These are phyloP conservation scores for Smallanthus sonchifolius DNA, from an alignment of 129 eudicot species.

Conservation along the genomic window DNA sequence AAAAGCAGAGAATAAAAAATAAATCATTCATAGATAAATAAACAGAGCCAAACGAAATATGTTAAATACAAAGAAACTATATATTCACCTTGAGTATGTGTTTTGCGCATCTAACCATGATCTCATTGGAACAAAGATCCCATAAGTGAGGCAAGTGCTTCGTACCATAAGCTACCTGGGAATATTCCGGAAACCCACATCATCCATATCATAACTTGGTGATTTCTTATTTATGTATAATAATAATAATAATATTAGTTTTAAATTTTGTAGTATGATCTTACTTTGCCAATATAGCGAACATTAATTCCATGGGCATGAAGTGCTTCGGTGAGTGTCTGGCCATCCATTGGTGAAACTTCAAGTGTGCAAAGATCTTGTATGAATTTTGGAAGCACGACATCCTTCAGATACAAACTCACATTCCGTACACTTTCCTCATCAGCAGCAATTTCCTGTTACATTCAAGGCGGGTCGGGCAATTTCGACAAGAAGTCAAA, in stretches of 20 bases:
- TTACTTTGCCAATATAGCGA: slow-evolving; percentile 92
- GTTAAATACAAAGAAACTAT: neutral
- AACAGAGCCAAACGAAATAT: neutral
- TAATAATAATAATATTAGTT: neutral
- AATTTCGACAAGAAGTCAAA: no score
- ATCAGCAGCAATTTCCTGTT: slow-evolving; percentile 87
- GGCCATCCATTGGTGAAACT: slow-evolving; percentile 99
- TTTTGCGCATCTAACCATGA: slow-evolving; percentile 83
- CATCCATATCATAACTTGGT: neutral
- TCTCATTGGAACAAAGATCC: slow-evolving; percentile 88
- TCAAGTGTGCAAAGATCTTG: slow-evolving; percentile 91
- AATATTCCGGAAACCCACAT: neutral
- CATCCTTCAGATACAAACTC: slow-evolving; percentile 60
- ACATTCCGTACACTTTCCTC: slow-evolving; percentile 87
- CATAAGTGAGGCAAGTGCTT: slow-evolving; percentile 87
- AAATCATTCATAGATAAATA: neutral
- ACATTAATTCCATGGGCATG: slow-evolving; percentile 98
- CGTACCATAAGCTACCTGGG: slow-evolving; percentile 86
- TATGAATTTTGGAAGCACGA: slow-evolving; percentile 66
- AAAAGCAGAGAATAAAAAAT: neutral
- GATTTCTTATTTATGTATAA: neutral
- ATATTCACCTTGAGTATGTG: slow-evolving; percentile 75
- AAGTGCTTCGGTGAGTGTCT: slow-evolving; percentile 93
- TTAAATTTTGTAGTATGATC: slow-evolving; percentile 2
- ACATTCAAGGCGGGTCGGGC: neutral